phyloP scores from a whole-genome alignment of 208 protist genomes.

The Crithidia fasciculata region DNA sequence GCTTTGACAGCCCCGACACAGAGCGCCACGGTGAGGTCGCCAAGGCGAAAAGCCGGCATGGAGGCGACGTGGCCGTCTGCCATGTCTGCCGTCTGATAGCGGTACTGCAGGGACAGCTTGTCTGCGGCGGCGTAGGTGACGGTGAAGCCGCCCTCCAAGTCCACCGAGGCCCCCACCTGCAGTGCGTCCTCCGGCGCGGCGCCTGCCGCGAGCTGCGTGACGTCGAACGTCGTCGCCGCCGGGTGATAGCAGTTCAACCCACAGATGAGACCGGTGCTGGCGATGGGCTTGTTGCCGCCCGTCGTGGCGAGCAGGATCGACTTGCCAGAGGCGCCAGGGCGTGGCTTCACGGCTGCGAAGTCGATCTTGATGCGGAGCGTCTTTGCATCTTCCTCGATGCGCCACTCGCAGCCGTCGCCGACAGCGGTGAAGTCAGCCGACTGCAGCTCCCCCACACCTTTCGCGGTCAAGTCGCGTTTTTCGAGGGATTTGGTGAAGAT shows the following conservation, averaged over 20 bases:
- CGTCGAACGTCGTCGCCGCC: slow-evolving; percentile 35
- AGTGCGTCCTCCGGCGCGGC: slow-evolving; percentile 15
- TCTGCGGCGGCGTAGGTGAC: slow-evolving; percentile 33
- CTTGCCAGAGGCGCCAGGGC: slow-evolving; percentile 61
- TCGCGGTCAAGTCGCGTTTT: slow-evolving; percentile 35
- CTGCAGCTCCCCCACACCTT: slow-evolving; percentile 33
- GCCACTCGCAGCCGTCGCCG: slow-evolving; percentile 60
- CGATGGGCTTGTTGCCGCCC: slow-evolving; percentile 73
- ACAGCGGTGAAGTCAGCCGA: slow-evolving; percentile 41
- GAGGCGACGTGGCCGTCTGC: slow-evolving; percentile 27
- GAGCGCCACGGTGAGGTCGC: slow-evolving; percentile 34
- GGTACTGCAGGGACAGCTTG: slow-evolving; percentile 19
- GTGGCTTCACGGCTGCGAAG: slow-evolving; percentile 47
- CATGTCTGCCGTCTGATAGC: slow-evolving; percentile 13
- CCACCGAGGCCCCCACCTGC: slow-evolving; percentile 32
- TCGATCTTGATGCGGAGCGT: slow-evolving; percentile 74
- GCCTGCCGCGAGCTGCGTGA: slow-evolving; percentile 32
- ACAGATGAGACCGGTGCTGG: slow-evolving; percentile 63
- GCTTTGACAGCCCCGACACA: slow-evolving; percentile 30
- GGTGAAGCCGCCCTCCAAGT: slow-evolving; percentile 45
- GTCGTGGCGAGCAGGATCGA: slow-evolving; percentile 73
- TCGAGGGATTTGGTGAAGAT: slow-evolving; percentile 68
- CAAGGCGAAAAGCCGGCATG: slow-evolving; percentile 28
- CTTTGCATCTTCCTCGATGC: slow-evolving; percentile 46
- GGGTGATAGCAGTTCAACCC: slow-evolving; percentile 77